Conservation (phyloP, 2,329 filamentous ascomycete genomes). For the Epicoccum nigrum region DNA sequence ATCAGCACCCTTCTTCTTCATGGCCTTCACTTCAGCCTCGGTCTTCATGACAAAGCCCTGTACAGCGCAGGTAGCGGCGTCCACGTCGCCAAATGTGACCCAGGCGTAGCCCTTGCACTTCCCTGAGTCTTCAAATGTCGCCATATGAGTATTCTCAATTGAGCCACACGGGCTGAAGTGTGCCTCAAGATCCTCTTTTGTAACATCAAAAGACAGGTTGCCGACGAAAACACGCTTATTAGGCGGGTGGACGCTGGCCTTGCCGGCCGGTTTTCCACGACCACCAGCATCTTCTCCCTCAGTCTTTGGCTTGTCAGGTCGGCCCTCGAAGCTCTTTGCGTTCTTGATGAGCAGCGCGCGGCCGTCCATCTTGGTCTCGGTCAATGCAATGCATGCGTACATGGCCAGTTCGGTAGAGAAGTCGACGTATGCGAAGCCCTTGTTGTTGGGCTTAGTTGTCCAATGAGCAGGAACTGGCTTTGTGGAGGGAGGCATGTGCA, state of each 20-base stretch:
- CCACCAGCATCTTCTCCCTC: conserved; percentile 31
- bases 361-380: conserved; percentile 78
- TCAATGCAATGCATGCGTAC: conserved; percentile 79
- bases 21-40: conserved; percentile 53
- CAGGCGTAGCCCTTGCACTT: conserved; percentile 99
- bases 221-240: conserved; percentile 85
- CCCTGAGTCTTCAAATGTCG: conserved; percentile 93
- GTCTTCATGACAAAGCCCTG: conserved; percentile 78
- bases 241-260: conserved; percentile 61
- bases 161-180: conserved; percentile 87
- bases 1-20: conserved; percentile 61
- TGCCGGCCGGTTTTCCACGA: conserved; percentile 40
- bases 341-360: conserved; percentile 93
- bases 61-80: conserved; percentile 76
- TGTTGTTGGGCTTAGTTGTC: conserved; percentile 70
- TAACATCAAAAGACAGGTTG: conserved; percentile 57
- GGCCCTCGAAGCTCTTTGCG: conserved; percentile 86
- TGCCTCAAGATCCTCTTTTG: conserved; percentile 77
- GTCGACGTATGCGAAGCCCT: conserved; percentile 96
- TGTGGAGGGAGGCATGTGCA: conserved; percentile 73
- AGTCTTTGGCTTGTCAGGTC: conserved; percentile 69
- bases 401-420: conserved; percentile 73
- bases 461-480: conserved; percentile 44
- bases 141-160: conserved; percentile 82
- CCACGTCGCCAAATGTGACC: conserved; percentile 85